Percentiles rank a stretch among this genome's conserved stretches.
These are phyloP conservation scores for Primulina eburnea DNA, from an alignment of 257 asterid species.

Conservation along the genomic window DNA sequence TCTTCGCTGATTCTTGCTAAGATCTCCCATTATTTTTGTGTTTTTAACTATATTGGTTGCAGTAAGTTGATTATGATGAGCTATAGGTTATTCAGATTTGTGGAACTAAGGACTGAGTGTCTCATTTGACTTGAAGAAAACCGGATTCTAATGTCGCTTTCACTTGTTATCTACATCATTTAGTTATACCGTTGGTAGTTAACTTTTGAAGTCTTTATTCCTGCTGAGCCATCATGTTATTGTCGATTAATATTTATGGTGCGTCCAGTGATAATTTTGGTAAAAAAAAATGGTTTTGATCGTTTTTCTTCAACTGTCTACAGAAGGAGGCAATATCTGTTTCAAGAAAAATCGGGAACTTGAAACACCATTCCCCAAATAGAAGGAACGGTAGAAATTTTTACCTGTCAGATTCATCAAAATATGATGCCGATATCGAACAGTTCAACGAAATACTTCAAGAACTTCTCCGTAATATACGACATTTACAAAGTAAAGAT, in stretches of 20 bases:
- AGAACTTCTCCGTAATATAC: constrained; percentile 48
- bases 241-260: neutral
- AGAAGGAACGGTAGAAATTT: constrained; percentile 25
- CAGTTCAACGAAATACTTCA: constrained; percentile 53
- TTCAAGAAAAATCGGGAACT: constrained; percentile 46
- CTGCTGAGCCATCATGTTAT: neutral
- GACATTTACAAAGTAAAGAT: constrained; percentile 42
- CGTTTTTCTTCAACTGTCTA: constrained; percentile 17
- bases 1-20: no score
- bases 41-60: no score
- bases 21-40: no score
- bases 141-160: neutral
- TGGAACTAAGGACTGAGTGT: neutral
- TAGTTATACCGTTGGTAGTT: neutral
- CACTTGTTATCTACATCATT: neutral
- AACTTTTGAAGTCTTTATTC: neutral
- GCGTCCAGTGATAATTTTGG: neutral
- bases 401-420: constrained; percentile 27
- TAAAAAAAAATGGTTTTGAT: neutral
- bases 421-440: constrained; percentile 43
- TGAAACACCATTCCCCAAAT: constrained; percentile 37
- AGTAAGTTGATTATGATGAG: no score
- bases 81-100: no score
- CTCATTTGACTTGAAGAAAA: neutral
- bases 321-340: constrained; percentile 63